These are phyloP conservation scores for Berberis thunbergii DNA, from an alignment of 164 flowering plant genomes.

Conservation along the genomic window DNA sequence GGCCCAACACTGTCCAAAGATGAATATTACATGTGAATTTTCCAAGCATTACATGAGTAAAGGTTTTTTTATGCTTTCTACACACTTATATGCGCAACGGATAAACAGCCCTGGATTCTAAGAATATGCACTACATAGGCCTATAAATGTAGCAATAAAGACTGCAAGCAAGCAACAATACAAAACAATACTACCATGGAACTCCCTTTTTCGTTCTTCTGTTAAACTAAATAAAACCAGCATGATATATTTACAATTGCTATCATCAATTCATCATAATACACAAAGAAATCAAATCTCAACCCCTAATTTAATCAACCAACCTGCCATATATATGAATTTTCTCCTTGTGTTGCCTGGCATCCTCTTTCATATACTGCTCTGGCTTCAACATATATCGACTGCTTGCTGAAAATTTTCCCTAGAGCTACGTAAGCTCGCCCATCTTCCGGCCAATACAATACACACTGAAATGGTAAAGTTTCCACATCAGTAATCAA, in stretches of 20 bases:
- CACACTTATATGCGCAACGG: too few species aligned
- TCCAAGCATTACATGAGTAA: neutral
- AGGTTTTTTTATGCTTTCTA: too few species aligned
- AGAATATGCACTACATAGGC: too few species aligned
- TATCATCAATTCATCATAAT: too few species aligned
- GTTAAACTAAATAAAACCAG: too few species aligned
- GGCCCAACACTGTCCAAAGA: conserved; percentile 80
- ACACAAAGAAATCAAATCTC: neutral
- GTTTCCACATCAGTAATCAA: neutral
- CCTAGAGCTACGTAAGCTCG: conserved; percentile 64
- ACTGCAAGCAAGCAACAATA: too few species aligned
- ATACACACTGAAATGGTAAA: conserved; percentile 19
- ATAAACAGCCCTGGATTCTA: too few species aligned
- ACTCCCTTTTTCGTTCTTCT: too few species aligned
- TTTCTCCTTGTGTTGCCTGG: conserved; percentile 94
- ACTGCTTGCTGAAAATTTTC: conserved; percentile 55
- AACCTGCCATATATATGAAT: conserved; percentile 95
- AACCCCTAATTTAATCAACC: neutral
- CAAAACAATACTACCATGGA: too few species aligned
- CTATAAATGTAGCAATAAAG: too few species aligned
- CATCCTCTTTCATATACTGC: conserved; percentile 78
- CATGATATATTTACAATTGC: too few species aligned
- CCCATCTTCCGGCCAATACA: conserved; percentile 80
- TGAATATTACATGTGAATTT: neutral
- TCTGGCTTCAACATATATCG: conserved; percentile 55